These are phyloP conservation scores for Apophysomyces ossiformis DNA, from an alignment of 371 early-diverging fungal genomes.

Conservation along the genomic window DNA sequence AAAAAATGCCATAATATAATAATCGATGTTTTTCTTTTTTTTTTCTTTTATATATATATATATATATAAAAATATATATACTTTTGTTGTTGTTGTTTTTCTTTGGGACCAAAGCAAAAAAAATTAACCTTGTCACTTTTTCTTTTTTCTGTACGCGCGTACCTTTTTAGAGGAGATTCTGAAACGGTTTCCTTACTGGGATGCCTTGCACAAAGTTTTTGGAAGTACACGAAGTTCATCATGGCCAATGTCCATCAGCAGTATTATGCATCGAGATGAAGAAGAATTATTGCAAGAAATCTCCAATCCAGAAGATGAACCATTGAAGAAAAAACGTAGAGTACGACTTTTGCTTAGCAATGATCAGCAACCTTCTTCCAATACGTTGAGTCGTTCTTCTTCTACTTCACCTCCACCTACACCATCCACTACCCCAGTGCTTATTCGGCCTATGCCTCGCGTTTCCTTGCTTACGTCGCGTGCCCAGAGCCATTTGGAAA, in stretches of 20 bases:
- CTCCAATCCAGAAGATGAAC: slow-evolving; percentile 16
- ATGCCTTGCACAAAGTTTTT: slow-evolving; percentile 45
- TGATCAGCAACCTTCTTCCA: slow-evolving; percentile 10
- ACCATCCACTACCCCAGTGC: slow-evolving; percentile 15
- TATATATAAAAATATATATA: no score
- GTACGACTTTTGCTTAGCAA: slow-evolving; percentile 18
- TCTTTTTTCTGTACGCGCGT: neutral
- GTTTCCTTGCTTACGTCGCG: slow-evolving; percentile 20
- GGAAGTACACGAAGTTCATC: slow-evolving; percentile 19
- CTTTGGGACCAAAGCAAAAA: no score
- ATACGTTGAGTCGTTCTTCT: slow-evolving; percentile 2
- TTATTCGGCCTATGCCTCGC: slow-evolving; percentile 36
- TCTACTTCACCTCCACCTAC: slow-evolving; percentile 13
- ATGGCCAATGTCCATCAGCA: slow-evolving; percentile 53
- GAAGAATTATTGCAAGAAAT: slow-evolving; percentile 21
- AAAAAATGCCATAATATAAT: neutral
- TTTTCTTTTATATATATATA: neutral
- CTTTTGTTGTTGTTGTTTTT: neutral
- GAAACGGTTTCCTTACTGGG: slow-evolving; percentile 57
- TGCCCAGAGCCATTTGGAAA: slow-evolving; percentile 14
- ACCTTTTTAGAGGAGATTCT: slow-evolving; percentile 43
- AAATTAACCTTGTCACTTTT: slow-evolving; percentile 12
- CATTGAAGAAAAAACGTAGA: slow-evolving; percentile 22
- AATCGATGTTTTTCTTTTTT: no score
- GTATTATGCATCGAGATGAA: slow-evolving; percentile 42